These are phyloP conservation scores for Phaffia rhodozyma DNA, from an alignment of 1,284 basidiomycete species.

Conservation along the genomic window DNA sequence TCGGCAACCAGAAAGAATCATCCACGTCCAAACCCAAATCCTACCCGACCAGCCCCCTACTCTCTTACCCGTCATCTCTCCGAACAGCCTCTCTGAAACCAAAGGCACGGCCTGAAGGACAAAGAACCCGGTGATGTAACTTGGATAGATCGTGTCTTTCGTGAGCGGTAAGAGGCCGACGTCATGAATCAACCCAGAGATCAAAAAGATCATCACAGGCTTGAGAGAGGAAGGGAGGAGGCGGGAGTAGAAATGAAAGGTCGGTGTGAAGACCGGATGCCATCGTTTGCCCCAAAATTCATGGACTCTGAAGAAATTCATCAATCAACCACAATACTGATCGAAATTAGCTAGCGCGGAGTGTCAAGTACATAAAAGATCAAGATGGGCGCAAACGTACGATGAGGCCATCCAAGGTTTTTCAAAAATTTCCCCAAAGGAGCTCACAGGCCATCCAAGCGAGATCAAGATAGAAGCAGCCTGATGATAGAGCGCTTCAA, in stretches of 20 bases:
- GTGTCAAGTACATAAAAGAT: background rate
- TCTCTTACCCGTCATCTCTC: background rate
- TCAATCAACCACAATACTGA: too few species aligned
- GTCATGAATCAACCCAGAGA: slow-evolving; percentile 12
- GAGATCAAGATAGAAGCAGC: background rate
- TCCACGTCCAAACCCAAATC: background rate
- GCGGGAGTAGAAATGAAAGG: slow-evolving; percentile 14
- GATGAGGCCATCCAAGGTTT: slow-evolving; percentile 4
- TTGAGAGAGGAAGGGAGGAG: background rate
- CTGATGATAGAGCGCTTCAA: slow-evolving; percentile 11
- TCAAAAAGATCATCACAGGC: slow-evolving; percentile 2
- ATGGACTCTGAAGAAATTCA: background rate
- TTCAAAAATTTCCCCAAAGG: slow-evolving; percentile 10
- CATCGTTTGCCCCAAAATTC: slow-evolving; percentile 15
- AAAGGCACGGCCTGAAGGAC: background rate
- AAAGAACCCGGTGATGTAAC: slow-evolving; percentile 14
- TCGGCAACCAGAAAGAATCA: slow-evolving; percentile 1
- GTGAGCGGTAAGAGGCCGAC: slow-evolving; percentile 2
- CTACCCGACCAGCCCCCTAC: slow-evolving; percentile 3
- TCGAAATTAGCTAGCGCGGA: background rate
- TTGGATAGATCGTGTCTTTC: background rate
- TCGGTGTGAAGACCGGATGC: slow-evolving; percentile 14
- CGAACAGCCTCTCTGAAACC: background rate
- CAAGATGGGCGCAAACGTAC: background rate
- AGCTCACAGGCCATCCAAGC: slow-evolving; percentile 1